These are phyloP conservation scores for Geotrichum aggregatum DNA, from an alignment of 1,139 yeast species.

Conservation along the genomic window DNA sequence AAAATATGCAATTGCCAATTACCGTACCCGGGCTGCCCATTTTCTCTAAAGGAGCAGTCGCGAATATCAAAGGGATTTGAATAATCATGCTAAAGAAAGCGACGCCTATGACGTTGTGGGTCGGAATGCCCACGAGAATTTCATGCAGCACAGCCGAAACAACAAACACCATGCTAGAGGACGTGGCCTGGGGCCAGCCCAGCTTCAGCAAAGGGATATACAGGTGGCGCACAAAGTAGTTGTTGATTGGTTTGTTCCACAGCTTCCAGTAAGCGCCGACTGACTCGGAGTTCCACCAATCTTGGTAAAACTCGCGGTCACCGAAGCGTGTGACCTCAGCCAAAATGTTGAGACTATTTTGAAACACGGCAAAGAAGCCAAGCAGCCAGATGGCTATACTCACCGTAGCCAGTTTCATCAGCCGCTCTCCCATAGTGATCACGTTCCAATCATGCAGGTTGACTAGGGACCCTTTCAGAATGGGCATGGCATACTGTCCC, in stretches of 20 bases:
- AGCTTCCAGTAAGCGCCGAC: constrained; percentile 62
- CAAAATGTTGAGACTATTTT: constrained; percentile 49
- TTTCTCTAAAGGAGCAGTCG: constrained; percentile 42
- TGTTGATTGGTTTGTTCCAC: constrained; percentile 66
- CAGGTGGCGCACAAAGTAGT: constrained; percentile 59
- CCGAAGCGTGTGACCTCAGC: constrained; percentile 62
- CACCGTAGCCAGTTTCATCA: constrained; percentile 41
- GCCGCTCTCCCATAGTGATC: constrained; percentile 38
- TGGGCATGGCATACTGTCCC: constrained; percentile 44
- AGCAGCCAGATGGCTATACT: constrained; percentile 44
- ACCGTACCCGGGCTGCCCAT: constrained; percentile 39
- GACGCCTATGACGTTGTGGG: constrained; percentile 46
- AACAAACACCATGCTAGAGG: constrained; percentile 40
- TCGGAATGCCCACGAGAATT: constrained; percentile 46
- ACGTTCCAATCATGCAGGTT: constrained; percentile 24
- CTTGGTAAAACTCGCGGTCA: constrained; percentile 66
- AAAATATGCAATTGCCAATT: constrained; percentile 46
- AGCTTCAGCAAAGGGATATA: constrained; percentile 44
- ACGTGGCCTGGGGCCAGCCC: constrained; percentile 34
- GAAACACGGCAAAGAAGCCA: constrained; percentile 44
- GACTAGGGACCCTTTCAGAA: constrained; percentile 38
- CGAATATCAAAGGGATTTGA: constrained; percentile 43
- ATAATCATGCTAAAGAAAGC: constrained; percentile 45
- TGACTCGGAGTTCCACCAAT: constrained; percentile 73
- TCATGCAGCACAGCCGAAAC: constrained; percentile 46